Conservation (phyloP, 805 yeast species). For the Saccharomyces mikatae region DNA sequence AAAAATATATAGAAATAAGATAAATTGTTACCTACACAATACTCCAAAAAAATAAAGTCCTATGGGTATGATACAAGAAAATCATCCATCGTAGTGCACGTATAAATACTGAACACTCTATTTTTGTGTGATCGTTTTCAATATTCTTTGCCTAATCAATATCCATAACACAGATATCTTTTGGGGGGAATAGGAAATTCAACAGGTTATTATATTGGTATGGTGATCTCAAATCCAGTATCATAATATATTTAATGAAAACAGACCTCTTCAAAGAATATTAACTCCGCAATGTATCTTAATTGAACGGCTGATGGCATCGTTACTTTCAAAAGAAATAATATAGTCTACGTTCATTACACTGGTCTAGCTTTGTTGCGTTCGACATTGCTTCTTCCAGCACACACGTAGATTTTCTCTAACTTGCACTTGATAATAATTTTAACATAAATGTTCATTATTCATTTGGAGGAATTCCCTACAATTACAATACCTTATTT, state of each 20-base stretch:
- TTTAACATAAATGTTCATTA: neutral
- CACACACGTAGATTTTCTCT: neutral
- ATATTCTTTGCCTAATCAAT: too few relatives aligned
- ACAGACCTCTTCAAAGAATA: neutral
- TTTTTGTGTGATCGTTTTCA: neutral
- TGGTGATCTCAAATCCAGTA: too few relatives aligned
- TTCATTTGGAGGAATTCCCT: neutral
- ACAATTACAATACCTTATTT: neutral
- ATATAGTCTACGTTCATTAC: neutral
- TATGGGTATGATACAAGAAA: neutral
- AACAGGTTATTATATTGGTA: too few relatives aligned
- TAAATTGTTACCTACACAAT: neutral
- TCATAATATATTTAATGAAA: neutral
- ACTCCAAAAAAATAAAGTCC: neutral
- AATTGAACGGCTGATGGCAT: neutral
- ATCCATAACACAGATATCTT: too few relatives aligned
- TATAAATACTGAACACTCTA: neutral
- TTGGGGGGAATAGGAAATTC: too few relatives aligned
- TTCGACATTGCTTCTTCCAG: neutral
- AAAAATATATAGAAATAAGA: neutral
- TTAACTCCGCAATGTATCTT: neutral
- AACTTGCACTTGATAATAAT: neutral
- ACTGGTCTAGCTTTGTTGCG: neutral
- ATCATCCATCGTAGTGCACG: neutral
- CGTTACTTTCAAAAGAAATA: neutral